Evolutionary conservation across 208 protist genomes (phyloP), one percentile per base, ranked within the genome.

Genomic region (Leishmania tropica): DNA sequence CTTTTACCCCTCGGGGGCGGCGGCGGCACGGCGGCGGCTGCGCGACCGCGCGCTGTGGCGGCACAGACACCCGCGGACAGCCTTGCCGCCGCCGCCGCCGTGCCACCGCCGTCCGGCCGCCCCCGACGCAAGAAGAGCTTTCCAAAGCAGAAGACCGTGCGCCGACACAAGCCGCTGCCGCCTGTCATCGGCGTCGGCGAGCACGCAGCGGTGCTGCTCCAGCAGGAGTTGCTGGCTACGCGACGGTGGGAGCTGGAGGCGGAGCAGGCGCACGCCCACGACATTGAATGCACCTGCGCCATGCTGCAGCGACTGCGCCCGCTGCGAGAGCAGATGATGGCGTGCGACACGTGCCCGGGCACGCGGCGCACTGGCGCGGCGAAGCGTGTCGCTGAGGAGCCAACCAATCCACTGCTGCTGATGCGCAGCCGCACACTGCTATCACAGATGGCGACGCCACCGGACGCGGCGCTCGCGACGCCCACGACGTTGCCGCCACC

Each of bases 131-230:
- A 48, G 51, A 78, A 40, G 10, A 28, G 8, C 4, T 37, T 71
- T 37, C 35, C 21, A 11, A 24, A 3, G 35, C 7, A 24, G 19
- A 79, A 56, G 60, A 48, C 19, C 1, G 6, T 5, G 51, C 68
- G 54, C 19, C 56, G 76, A 60, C 83, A 73, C 37, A 79, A 77
- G 56, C 81, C 88, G 28, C 82, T 94, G 60, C 86, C 89, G 56
- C 89, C 88, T 28, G 84, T 80, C 37, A 78, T 76, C 40, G 92
- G 90, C 19, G 90, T 95, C 5, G 90, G 90, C 37, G 87, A 92
- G 47, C 84, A 85, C 71, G 80, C 90, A 15, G 81, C 85, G 28
- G 77, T 76, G 19, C 65, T 85, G 40, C 73, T 90, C 54, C 85
- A 90, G 42, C 80, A 88, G 8, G 83, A 87, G 31, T 56, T 93